Base-by-base conservation (phyloP, 768 basidiomycete genomes). In the Termitomyces sp. region DNA sequence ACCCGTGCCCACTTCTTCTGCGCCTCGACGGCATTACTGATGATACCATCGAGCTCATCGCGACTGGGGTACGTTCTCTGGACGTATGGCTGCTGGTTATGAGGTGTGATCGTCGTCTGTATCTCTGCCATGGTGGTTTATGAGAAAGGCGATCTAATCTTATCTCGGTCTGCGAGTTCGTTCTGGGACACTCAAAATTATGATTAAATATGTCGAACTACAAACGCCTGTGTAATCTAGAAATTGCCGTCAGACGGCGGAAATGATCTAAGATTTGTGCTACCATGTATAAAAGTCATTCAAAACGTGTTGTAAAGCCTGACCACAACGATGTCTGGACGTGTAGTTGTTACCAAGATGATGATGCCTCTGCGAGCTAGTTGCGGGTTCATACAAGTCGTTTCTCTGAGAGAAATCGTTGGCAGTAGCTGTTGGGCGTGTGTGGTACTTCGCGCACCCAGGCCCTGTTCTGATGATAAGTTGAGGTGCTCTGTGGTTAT, bases 51-150 rank as follows among this genome's bases (percentile, higher is more conserved):
- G 35, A 97, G 78, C 61, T 90, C 83, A 1, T 68, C 61, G 36
- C 77, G 69, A 2, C 77, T 73, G 4, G 89, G 86, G 65, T 94
- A 91, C 6, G 75, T 75, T 28, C 90, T 78, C 7, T 82, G 85
- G 22, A 87, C 81, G 56, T 82, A 78, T 6, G 87, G 83, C 67
- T 86, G 66, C 65, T 92, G 92, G 61, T 69, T 89, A 69, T 92
- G 89, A 10, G 94, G 94, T 14, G 74, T 84, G 66, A 96, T 87
- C 1, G 94, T 96, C 1, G 88, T 93, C 69, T 96, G 94, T 12
- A 69, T 64, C 52, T 54, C 51, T 32, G 72, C 59, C 73, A 76
- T 73, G 46, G 30, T 56, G 66, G 61, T 71, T 65, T 33, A 1
- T 13, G 51, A 46, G 18, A n/a, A 18, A 50, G 35, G 13, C 6